Base-by-base conservation (phyloP, 257 asterid genomes). In the Craterostigma plantagineum region DNA sequence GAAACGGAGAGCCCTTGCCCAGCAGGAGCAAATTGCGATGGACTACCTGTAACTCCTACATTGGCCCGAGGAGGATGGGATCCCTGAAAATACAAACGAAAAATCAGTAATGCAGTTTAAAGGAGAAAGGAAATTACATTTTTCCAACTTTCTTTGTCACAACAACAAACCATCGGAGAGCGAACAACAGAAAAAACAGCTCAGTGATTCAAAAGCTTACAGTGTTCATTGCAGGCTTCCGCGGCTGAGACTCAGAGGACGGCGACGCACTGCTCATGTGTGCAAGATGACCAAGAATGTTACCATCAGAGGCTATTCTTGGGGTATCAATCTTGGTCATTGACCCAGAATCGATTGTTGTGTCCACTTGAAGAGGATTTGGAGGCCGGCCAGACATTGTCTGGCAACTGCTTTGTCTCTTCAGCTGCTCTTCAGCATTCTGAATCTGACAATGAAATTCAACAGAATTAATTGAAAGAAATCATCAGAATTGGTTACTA, bases 401-500 rank as follows among this genome's bases (percentile, higher is more conserved):
- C 58, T 67, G 93, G 38, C n/a, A 14, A 33, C 61, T 61, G 48
- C 54, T 72, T 51, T 65, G 79, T 51, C 77, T 67, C 76, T 72
- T 74, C 18, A 82, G 64, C 59, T 76, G 92, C 58, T 85, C 96
- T 66, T 82, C 98, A 43, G 92, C 95, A 52, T 54, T 74, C 54
- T 79, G 51, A 55, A 87, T 82, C 95, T 87, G 83, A 35, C 18
- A 66, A n/a, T n/a, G n/a, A n/a, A n/a, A n/a, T n/a, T n/a, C n/a
- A 55, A n/a, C 46, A 51, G 45, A 35, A 41, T 4, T 12, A 8
- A 18, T 18, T 4, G 6, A 30, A 10, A 11, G n/a, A 27, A 48
- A 34, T 3, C 13, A 34, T 8, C 11, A 12, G 14, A 48, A 13
- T 0, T 34, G 11, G 12, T 17, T 1, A 30, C 14, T 33, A 8